These are phyloP conservation scores for Pythium chondricola DNA, from an alignment of 352 stramenopile species.

Conservation along the genomic window DNA sequence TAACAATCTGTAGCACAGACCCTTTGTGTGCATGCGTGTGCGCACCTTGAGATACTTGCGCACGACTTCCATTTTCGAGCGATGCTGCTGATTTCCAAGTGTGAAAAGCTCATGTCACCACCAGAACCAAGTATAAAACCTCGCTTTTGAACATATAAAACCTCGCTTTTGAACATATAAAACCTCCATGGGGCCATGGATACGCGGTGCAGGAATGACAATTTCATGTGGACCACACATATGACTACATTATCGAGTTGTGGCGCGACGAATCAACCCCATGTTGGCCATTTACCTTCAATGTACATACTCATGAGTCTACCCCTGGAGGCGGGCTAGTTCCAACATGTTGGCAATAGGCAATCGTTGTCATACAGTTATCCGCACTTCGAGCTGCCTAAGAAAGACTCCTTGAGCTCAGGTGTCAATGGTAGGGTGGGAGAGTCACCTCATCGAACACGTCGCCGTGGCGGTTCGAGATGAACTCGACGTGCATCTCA, in stretches of 20 bases:
- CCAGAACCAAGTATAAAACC: constrained; percentile 18
- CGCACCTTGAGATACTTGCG: constrained; percentile 74
- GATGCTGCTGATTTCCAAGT: constrained; percentile 1
- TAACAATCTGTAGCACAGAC: too few species aligned
- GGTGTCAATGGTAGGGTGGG: constrained; percentile 7
- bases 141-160: background rate
- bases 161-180: constrained; percentile 1
- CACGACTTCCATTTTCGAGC: constrained; percentile 50
- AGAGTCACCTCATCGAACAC: constrained; percentile 53
- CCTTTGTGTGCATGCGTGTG: background rate
- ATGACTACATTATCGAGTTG: constrained; percentile 20
- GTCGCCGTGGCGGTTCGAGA: constrained; percentile 61
- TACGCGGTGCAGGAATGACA: background rate
- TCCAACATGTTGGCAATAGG: too few species aligned
- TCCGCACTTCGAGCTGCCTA: too few species aligned
- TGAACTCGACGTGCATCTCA: constrained; percentile 50
- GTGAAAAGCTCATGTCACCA: constrained; percentile 11
- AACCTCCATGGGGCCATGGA: constrained; percentile 15
- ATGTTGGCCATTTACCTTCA: background rate
- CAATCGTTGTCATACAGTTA: too few species aligned
- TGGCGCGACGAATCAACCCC: too few species aligned
- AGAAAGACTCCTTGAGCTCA: too few species aligned
- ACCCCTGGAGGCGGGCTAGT: too few species aligned
- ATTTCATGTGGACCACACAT: constrained; percentile 15
- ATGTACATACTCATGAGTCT: background rate